phyloP scores from a whole-genome alignment of 2,329 filamentous ascomycete species.

The Alternaria longipes region DNA sequence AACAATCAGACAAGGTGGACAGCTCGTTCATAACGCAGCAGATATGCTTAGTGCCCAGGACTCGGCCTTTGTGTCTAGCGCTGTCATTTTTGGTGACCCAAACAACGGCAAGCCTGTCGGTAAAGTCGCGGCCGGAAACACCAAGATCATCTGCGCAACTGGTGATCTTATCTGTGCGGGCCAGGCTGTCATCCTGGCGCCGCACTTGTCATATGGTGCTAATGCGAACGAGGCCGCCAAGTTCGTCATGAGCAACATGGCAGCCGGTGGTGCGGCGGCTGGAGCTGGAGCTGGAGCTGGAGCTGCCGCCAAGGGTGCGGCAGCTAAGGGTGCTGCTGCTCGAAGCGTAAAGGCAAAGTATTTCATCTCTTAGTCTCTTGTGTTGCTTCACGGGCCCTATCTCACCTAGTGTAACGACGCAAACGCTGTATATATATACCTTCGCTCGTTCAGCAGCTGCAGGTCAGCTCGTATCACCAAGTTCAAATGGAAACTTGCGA shows the following conservation, averaged over 20 bases:
- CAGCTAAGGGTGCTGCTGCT: neutral
- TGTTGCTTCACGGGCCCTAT: neutral
- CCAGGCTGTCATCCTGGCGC: slow-evolving; percentile 38
- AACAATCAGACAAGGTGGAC: slow-evolving; percentile 49
- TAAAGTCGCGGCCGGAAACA: slow-evolving; percentile 42
- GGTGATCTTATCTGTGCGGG: slow-evolving; percentile 49
- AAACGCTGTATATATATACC: neutral
- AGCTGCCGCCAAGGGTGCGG: neutral
- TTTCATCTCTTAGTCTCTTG: slow-evolving; percentile 8
- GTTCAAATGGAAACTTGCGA: neutral
- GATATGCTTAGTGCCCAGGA: slow-evolving; percentile 36
- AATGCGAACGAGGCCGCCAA: slow-evolving; percentile 44
- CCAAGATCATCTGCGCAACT: slow-evolving; percentile 47
- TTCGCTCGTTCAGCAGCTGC: neutral
- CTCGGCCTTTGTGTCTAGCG: slow-evolving; percentile 35
- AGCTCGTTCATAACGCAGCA: slow-evolving; percentile 59
- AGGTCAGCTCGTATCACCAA: slow-evolving; percentile 4
- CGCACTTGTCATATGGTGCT: slow-evolving; percentile 47
- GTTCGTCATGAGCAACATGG: slow-evolving; percentile 39
- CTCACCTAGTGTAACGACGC: neutral
- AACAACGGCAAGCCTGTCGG: slow-evolving; percentile 46
- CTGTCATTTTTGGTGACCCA: slow-evolving; percentile 52
- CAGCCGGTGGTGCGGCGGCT: slow-evolving; percentile 11
- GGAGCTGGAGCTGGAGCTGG: slow-evolving; percentile 9
- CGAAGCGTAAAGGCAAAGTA: slow-evolving; percentile 6